Evolutionary conservation across 768 basidiomycete species (phyloP).

Genomic region (Boletus reticuloceps): DNA sequence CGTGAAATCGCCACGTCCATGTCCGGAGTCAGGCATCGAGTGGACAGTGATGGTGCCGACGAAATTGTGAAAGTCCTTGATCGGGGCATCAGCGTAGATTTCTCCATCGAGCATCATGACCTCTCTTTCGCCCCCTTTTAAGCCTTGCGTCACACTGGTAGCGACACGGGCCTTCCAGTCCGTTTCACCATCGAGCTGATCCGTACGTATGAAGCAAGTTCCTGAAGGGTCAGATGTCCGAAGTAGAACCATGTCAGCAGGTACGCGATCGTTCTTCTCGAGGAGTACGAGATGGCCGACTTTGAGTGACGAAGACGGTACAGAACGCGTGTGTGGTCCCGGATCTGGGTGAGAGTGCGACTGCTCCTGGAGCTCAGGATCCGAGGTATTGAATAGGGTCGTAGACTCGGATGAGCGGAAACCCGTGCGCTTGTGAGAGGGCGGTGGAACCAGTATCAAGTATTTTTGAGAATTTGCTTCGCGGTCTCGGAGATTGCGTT

Average conservation of each 20-base stretch:
- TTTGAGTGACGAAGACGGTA: slow-evolving; percentile 83
- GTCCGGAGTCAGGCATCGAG: slow-evolving; percentile 26
- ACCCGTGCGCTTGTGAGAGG: slow-evolving; percentile 28
- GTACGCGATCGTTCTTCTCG: slow-evolving; percentile 97
- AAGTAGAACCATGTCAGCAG: slow-evolving; percentile 88
- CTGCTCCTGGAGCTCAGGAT: slow-evolving; percentile 17
- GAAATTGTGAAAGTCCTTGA: slow-evolving; percentile 95
- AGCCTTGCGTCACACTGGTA: slow-evolving; percentile 36
- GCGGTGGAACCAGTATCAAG: slow-evolving; percentile 65
- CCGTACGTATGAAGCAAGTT: slow-evolving; percentile 96
- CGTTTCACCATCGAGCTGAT: slow-evolving; percentile 97
- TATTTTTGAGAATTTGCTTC: slow-evolving; percentile 96
- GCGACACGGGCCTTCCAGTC: slow-evolving; percentile 98
- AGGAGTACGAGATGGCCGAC: slow-evolving; percentile 90
- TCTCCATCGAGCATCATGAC: slow-evolving; percentile 74
- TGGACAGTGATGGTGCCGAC: slow-evolving; percentile 87
- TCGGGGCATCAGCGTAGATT: slow-evolving; percentile 93
- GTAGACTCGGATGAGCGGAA: slow-evolving; percentile 17
- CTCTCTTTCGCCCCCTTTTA: slow-evolving; percentile 41
- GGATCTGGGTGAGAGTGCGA: slow-evolving; percentile 30
- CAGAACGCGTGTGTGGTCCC: slow-evolving; percentile 61
- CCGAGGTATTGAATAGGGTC: slow-evolving; percentile 16
- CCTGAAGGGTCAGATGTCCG: slow-evolving; percentile 87
- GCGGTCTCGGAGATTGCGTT: slow-evolving; percentile 84
- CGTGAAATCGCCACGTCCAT: slow-evolving; percentile 36